A percentile compares a stretch with the other conserved stretches of the same genome.
These are phyloP conservation scores for Grosmannia penicillata DNA, from an alignment of 2,329 filamentous ascomycete species.

Conservation along the genomic window DNA sequence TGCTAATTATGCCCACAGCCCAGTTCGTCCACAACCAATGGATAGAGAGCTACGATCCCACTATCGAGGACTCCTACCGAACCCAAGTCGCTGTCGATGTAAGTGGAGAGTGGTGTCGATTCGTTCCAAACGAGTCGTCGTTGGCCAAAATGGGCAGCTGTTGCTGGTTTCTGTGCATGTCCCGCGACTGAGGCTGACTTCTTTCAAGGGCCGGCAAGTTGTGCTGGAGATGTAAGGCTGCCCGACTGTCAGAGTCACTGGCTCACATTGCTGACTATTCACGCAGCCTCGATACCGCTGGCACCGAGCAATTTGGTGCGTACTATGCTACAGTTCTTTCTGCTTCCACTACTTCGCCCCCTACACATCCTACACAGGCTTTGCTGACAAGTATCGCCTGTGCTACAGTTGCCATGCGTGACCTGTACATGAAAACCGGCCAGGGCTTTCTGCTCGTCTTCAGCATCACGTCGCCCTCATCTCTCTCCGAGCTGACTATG, in stretches of 20 bases:
- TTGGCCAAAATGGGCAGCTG: too few relatives aligned
- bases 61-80: conserved; percentile 64
- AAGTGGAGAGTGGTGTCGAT: conserved; percentile 34
- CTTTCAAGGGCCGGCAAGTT: conserved; percentile 61
- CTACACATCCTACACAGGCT: background rate
- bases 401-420: conserved; percentile 47
- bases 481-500: conserved; percentile 66
- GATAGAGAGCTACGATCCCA: conserved; percentile 78
- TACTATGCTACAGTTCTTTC: conserved; percentile 9
- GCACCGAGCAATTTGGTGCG: conserved; percentile 86
- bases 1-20: too few relatives aligned
- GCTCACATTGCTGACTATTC: too few relatives aligned
- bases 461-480: conserved; percentile 74
- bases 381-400: background rate
- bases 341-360: background rate
- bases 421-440: conserved; percentile 86
- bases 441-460: conserved; percentile 88
- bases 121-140: too few relatives aligned
- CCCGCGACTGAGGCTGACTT: conserved; percentile 2
- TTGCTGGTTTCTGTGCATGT: too few relatives aligned
- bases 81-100: conserved; percentile 73
- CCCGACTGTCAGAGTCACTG: too few relatives aligned
- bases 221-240: conserved; percentile 85
- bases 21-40: conserved; percentile 91
- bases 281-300: conserved; percentile 67